Evolutionary conservation across 202 grass and related monocot species (phyloP), one percentile per base, ranked within the genome.

Genomic region (Alloteropsis angusta): DNA sequence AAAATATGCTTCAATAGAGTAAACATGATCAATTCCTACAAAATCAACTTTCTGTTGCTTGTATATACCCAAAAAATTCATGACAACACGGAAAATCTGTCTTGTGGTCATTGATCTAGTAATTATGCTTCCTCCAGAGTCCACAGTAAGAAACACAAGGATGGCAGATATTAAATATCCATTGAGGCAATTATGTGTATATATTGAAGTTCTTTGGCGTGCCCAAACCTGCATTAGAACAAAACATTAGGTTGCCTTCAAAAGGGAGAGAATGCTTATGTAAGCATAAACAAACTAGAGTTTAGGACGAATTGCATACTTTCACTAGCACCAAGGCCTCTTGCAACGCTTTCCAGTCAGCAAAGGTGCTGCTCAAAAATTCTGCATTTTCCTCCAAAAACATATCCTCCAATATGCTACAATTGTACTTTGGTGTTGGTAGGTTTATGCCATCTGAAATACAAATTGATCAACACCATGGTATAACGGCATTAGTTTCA

Each of bases 371-470:
- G 67, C 65, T 80, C 5, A 93, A 76, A 75, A 85, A 93, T 46
- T 90, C 87, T 64, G 86, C 86, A 83, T 93, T 98, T 63, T 98
- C 96, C 77, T 95, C 92, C 54, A 98, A 76, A 85, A 95, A 91
- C 85, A 98, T 90, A 83, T 98, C 96, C 67, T 98, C 96, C 84
- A 98, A 71, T 74, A 98, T 93, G 76, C 88, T 98, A 78, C 68
- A 84, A 72, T 93, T 98, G 75, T 98, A 98, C 64, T 87, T 98
- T 42, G 89, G 90, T 77, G 96, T 98, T 50, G 89, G 89, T 78
- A 78, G 81, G 82, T 80, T 87, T 75, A 83, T 61, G 76, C 72
- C 83, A 82, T 82, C 87, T 88, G 83, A 57, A 78, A 85, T 60
- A 57, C 68, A 85, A 66, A 72, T 65, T n/a, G n/a, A n/a, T 34